phyloP scores from a whole-genome alignment of 2,329 filamentous ascomycete species.

The Colletotrichum abscissum region DNA sequence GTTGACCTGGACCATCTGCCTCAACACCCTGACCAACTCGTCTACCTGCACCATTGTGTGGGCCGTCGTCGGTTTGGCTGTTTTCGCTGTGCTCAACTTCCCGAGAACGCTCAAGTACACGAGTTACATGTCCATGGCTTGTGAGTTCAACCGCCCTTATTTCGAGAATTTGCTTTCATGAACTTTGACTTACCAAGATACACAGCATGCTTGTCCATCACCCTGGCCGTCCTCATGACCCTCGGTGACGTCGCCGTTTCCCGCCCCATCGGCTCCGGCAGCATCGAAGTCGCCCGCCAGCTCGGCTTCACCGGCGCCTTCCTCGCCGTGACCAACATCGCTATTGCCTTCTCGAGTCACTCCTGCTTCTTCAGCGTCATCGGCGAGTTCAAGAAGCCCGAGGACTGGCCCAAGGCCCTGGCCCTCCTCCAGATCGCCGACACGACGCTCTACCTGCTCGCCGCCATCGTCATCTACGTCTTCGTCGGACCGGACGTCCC shows the following conservation, averaged over 20 bases:
- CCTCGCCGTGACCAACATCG: slow-evolving; percentile 70
- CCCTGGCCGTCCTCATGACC: slow-evolving; percentile 70
- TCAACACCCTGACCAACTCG: slow-evolving; percentile 72
- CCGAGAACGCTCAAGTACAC: slow-evolving; percentile 73
- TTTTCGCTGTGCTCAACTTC: slow-evolving; percentile 69
- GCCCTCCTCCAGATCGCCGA: slow-evolving; percentile 65
- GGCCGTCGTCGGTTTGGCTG: slow-evolving; percentile 66
- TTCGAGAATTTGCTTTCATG: neutral
- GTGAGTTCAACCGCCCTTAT: slow-evolving; percentile 37
- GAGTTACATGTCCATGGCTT: slow-evolving; percentile 70
- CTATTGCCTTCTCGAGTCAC: slow-evolving; percentile 73
- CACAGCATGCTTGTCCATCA: slow-evolving; percentile 68
- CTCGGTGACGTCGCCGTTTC: slow-evolving; percentile 70
- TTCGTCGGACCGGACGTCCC: slow-evolving; percentile 71
- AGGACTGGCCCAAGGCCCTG: slow-evolving; percentile 66
- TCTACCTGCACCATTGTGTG: slow-evolving; percentile 73
- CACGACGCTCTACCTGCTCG: slow-evolving; percentile 71
- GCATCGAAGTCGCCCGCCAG: slow-evolving; percentile 47
- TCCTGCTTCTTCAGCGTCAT: slow-evolving; percentile 77
- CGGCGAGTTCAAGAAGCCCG: slow-evolving; percentile 70
- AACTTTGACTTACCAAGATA: neutral
- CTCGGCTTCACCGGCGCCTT: slow-evolving; percentile 65
- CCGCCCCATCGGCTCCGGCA: slow-evolving; percentile 48
- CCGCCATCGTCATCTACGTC: slow-evolving; percentile 75
- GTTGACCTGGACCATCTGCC: slow-evolving; percentile 74